A percentile compares a stretch with the other conserved stretches of the same genome.
phyloP scores from a whole-genome alignment of 257 asterid genomes.

The Paulownia fortunei region DNA sequence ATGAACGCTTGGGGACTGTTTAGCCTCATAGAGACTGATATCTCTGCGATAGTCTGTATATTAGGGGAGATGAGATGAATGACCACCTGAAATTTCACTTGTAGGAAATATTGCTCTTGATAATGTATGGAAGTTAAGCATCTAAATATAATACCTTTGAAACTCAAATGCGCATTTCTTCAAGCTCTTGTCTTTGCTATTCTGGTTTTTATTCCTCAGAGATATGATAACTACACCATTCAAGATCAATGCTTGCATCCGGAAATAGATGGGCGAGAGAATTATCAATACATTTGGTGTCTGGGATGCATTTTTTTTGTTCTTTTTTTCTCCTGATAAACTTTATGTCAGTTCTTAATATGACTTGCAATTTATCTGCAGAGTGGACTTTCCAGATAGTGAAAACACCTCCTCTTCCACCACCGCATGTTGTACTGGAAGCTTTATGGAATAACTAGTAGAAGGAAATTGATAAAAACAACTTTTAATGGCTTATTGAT shows the following conservation, averaged over 20 bases:
- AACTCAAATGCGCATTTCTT: too few species aligned
- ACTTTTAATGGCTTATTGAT: not conserved
- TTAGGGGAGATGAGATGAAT: not conserved
- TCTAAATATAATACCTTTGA: not conserved
- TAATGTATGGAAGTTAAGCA: not conserved
- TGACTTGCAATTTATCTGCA: slow-evolving; percentile 12
- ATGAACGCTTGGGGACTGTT: not conserved
- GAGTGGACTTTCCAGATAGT: slow-evolving; percentile 4
- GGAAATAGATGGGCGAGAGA: too few species aligned
- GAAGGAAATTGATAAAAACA: not conserved
- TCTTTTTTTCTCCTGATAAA: not conserved
- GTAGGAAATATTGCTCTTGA: not conserved
- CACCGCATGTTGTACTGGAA: slow-evolving; percentile 15
- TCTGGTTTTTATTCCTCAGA: too few species aligned
- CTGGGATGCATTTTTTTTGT: not conserved
- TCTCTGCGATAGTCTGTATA: not conserved
- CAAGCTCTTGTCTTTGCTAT: not conserved
- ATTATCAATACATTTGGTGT: not conserved
- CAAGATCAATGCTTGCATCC: too few species aligned
- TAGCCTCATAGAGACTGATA: not conserved
- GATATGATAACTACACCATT: too few species aligned
- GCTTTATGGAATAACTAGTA: slow-evolving; percentile 2
- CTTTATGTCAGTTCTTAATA: slow-evolving; percentile 1
- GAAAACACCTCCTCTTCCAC: not conserved
- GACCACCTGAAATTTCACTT: not conserved